A percentile compares a stretch with the other conserved stretches of the same genome.
Conservation (phyloP, 495 filamentous ascomycete species). For the Lasiosphaeris hirsuta region DNA sequence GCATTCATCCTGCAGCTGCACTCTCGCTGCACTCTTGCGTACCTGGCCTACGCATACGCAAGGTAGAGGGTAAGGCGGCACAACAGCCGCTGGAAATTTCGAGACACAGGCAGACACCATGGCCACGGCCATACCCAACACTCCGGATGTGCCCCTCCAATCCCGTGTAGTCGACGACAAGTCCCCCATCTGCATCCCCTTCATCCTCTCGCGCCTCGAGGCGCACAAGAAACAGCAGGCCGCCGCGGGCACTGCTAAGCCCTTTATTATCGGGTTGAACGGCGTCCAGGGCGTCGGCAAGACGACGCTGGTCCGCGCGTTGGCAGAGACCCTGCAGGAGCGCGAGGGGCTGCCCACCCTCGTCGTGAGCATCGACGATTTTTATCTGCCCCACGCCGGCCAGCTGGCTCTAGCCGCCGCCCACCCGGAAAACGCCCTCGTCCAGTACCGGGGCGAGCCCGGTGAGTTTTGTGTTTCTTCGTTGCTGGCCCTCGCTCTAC, state of each 20-base stretch:
- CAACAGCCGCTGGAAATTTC: neutral
- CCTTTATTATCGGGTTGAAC: conserved; percentile 60
- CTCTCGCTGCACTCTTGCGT: neutral
- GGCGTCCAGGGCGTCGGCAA: conserved; percentile 87
- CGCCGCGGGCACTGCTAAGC: conserved; percentile 30
- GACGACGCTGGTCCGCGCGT: conserved; percentile 74
- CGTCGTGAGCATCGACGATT: conserved; percentile 85
- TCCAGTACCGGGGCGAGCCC: conserved; percentile 81
- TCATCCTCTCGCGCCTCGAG: conserved; percentile 66
- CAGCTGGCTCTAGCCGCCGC: conserved; percentile 65
- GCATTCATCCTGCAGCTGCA: no score
- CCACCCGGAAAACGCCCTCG: conserved; percentile 66
- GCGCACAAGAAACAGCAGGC: conserved; percentile 42
- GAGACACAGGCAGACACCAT: conserved; percentile 7
- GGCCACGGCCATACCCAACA: conserved; percentile 5
- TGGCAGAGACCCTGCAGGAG: conserved; percentile 63
- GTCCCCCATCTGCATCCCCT: conserved; percentile 80
- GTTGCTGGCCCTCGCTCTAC: neutral
- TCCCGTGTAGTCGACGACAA: conserved; percentile 70
- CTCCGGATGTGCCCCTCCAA: conserved; percentile 25
- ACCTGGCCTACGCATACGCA: neutral
- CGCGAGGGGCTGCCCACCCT: conserved; percentile 66
- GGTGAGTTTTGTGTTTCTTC: conserved; percentile 30
- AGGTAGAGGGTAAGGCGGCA: neutral
- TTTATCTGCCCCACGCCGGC: conserved; percentile 73